Conservation (phyloP, 1,139 yeast species). For the Magnusiomyces fungicola region DNA sequence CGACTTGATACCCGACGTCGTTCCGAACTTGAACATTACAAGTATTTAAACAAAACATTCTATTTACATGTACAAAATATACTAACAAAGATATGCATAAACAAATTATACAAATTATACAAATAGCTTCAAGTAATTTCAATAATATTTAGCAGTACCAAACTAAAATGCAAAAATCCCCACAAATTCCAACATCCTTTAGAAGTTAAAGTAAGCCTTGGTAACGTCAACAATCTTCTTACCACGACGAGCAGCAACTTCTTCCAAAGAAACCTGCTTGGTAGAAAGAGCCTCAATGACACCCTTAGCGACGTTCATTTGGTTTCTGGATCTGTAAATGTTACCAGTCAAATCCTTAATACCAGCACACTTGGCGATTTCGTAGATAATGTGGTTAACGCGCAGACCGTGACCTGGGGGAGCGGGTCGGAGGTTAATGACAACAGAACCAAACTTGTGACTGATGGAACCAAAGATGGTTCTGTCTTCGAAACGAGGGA, state of each 20-base stretch:
- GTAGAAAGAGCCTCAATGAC: conserved; percentile 74
- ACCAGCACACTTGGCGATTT: conserved; percentile 91
- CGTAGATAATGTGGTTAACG: conserved; percentile 85
- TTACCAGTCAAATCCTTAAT: conserved; percentile 90
- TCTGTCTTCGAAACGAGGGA: conserved; percentile 85
- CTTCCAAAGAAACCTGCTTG: conserved; percentile 75
- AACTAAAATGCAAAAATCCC: neutral
- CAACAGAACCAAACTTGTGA: conserved; percentile 81
- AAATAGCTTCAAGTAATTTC: too few relatives aligned
- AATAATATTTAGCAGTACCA: too few relatives aligned
- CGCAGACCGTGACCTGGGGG: conserved; percentile 94
- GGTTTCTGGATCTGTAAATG: conserved; percentile 85
- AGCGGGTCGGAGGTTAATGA: conserved; percentile 73
- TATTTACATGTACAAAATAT: too few relatives aligned
- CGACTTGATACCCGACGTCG: too few relatives aligned
- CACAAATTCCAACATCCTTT: too few relatives aligned
- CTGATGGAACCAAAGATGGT: conserved; percentile 83
- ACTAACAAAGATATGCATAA: too few relatives aligned
- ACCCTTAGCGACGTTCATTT: conserved; percentile 94
- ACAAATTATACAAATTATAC: too few relatives aligned
- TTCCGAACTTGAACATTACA: too few relatives aligned
- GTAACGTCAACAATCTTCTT: conserved; percentile 91
- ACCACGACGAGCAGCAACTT: conserved; percentile 87
- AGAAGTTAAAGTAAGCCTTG: conserved; percentile 59
- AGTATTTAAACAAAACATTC: too few relatives aligned